A percentile compares a stretch with the other conserved stretches of the same genome.
These are phyloP conservation scores for Eruca vesicaria DNA, from an alignment of 441 rosid species.

Conservation along the genomic window DNA sequence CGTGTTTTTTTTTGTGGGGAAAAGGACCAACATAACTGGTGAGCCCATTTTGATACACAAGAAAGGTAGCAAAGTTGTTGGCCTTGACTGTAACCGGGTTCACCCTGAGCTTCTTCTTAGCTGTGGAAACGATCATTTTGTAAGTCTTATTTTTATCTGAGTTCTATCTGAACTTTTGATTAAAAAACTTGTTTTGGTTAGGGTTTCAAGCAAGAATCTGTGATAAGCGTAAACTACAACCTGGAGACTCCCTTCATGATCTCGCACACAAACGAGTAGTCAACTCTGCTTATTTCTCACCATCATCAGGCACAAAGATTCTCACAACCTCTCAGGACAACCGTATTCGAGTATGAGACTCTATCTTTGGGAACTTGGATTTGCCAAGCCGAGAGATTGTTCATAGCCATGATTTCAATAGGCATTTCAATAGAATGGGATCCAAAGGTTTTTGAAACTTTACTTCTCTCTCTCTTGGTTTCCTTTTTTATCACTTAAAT, in stretches of 20 bases:
- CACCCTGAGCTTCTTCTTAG: conserved; percentile 89
- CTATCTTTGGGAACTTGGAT: conserved; percentile 72
- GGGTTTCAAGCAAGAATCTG: conserved; percentile 78
- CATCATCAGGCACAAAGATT: conserved; percentile 76
- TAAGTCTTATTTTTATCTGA: conserved; percentile 38
- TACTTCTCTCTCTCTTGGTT: neutral
- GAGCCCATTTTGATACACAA: conserved; percentile 77
- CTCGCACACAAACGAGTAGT: conserved; percentile 86
- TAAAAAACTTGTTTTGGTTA: neutral
- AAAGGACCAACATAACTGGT: conserved; percentile 64
- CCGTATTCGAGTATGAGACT: conserved; percentile 88
- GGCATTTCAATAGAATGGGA: conserved; percentile 98
- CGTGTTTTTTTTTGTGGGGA: neutral
- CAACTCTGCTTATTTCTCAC: conserved; percentile 95
- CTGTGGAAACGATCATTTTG: conserved; percentile 96
- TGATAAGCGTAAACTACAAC: conserved; percentile 80
- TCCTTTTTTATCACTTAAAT: neutral
- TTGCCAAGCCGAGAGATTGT: conserved; percentile 94
- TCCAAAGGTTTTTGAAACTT: conserved; percentile 63
- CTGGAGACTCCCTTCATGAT: conserved; percentile 52
- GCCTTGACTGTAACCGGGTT: conserved; percentile 90
- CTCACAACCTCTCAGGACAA: conserved; percentile 92
- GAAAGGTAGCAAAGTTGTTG: conserved; percentile 89
- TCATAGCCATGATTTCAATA: conserved; percentile 94
- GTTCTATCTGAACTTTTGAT: neutral